Conservation (phyloP, 768 basidiomycete species). For the Crepidotus variabilis region DNA sequence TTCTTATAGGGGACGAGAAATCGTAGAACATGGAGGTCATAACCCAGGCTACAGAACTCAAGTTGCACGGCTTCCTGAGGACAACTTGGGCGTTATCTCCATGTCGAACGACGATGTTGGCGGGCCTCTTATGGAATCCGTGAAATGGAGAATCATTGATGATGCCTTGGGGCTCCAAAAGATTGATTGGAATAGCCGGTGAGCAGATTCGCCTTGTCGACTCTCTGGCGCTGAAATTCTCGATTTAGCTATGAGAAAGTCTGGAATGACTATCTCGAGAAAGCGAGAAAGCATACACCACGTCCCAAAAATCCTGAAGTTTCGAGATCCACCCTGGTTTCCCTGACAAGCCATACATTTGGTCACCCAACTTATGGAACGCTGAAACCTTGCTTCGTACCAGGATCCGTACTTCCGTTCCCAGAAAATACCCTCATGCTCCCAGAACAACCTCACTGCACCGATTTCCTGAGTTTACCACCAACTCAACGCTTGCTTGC, state of each 20-base stretch:
- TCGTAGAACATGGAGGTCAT: conserved; percentile 41
- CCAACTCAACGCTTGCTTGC: conserved; percentile 27
- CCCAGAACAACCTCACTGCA: conserved; percentile 14
- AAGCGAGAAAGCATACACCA: conserved; percentile 20
- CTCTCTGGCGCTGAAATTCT: background rate
- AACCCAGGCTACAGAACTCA: conserved; percentile 32
- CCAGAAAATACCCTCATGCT: background rate
- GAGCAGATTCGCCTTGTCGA: background rate
- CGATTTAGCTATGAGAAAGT: conserved; percentile 23
- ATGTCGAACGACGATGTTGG: conserved; percentile 39
- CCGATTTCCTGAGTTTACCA: conserved; percentile 16
- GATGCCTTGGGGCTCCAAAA: conserved; percentile 27
- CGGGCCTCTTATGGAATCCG: conserved; percentile 26
- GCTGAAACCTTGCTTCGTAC: conserved; percentile 30
- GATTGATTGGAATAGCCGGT: conserved; percentile 38
- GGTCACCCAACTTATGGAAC: conserved; percentile 32
- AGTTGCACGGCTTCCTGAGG: conserved; percentile 30
- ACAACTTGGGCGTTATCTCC: conserved; percentile 34
- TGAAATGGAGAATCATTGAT: conserved; percentile 36
- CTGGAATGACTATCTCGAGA: conserved; percentile 15
- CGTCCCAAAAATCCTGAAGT: conserved; percentile 19
- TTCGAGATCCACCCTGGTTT: conserved; percentile 17
- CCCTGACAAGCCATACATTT: conserved; percentile 25
- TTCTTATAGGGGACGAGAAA: conserved; percentile 36
- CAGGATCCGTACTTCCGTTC: conserved; percentile 4